These are phyloP conservation scores for Streptanthus diversifolius DNA, from an alignment of 345 rosid genomes.

Conservation along the genomic window DNA sequence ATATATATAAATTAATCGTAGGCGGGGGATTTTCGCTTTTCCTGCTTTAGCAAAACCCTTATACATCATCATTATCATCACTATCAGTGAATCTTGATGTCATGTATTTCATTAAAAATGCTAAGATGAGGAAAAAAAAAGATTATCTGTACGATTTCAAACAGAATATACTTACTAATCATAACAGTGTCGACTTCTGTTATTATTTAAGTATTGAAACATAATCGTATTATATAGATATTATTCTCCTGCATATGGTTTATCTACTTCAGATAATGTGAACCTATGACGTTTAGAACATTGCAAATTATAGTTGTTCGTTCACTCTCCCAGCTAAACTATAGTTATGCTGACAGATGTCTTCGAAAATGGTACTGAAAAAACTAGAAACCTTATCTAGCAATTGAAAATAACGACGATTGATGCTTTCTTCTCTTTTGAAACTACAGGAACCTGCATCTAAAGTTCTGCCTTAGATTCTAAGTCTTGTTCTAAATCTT, in stretches of 20 bases:
- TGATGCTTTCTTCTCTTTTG: constrained; percentile 10
- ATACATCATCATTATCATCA: too few relatives aligned
- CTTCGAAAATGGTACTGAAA: constrained; percentile 3
- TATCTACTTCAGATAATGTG: not conserved
- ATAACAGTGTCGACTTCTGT: not conserved
- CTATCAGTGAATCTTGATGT: not conserved
- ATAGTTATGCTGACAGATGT: constrained; percentile 19
- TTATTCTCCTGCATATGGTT: not conserved
- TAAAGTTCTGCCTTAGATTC: constrained; percentile 81
- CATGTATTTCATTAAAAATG: not conserved
- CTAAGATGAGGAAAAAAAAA: too few relatives aligned
- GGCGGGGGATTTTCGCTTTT: too few relatives aligned
- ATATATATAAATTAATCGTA: too few relatives aligned
- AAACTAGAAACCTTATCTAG: constrained; percentile 20
- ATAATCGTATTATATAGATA: not conserved
- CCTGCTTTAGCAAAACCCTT: not conserved
- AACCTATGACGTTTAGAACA: not conserved
- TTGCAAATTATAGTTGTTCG: not conserved
- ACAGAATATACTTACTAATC: not conserved
- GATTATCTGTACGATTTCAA: not conserved
- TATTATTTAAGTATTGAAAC: not conserved
- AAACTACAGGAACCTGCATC: constrained; percentile 11
- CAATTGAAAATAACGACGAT: not conserved
- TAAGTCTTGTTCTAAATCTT: constrained; percentile 39
- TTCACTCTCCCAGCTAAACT: not conserved